Conservation (phyloP, 2,329 filamentous ascomycete species). For the Calonectria henricotiae region DNA sequence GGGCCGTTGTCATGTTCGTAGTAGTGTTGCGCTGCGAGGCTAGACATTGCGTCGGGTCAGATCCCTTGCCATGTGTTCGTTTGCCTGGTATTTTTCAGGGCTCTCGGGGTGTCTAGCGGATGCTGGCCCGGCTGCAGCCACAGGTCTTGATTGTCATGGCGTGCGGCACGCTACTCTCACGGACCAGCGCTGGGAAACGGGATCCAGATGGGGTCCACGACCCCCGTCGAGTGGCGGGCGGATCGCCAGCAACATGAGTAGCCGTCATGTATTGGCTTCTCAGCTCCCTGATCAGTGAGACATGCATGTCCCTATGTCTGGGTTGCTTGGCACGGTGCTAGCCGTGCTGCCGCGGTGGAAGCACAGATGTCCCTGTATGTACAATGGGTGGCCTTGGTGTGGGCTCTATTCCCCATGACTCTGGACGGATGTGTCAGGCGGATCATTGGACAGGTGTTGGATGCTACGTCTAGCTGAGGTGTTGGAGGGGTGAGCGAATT, state of each 20-base stretch:
- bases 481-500: conserved; percentile 17
- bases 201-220: conserved; percentile 43
- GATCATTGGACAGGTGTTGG: conserved; percentile 9
- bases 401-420: conserved; percentile 10
- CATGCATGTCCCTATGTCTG: conserved; percentile 30
- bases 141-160: conserved; percentile 39
- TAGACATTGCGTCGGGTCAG: conserved; percentile 36
- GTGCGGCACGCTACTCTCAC: conserved; percentile 45
- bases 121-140: conserved; percentile 49
- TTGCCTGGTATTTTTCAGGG: conserved; percentile 27
- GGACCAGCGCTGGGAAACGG: conserved; percentile 40
- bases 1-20: conserved; percentile 45
- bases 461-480: conserved; percentile 8
- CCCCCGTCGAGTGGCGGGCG: conserved; percentile 46
- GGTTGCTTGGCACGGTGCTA: conserved; percentile 14
- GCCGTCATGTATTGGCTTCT: conserved; percentile 42
- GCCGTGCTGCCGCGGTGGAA: neutral
- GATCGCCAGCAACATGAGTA: conserved; percentile 45
- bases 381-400: neutral
- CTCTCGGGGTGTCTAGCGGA: conserved; percentile 44
- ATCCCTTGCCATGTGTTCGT: conserved; percentile 40
- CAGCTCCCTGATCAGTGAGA: conserved; percentile 40
- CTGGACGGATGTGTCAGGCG: conserved; percentile 27
- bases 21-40: conserved; percentile 31
- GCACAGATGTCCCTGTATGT: conserved; percentile 6